A percentile compares a stretch with the other conserved stretches of the same genome.
These are phyloP conservation scores for Rosa multiflora DNA, from an alignment of 306 rosid genomes.

Conservation along the genomic window DNA sequence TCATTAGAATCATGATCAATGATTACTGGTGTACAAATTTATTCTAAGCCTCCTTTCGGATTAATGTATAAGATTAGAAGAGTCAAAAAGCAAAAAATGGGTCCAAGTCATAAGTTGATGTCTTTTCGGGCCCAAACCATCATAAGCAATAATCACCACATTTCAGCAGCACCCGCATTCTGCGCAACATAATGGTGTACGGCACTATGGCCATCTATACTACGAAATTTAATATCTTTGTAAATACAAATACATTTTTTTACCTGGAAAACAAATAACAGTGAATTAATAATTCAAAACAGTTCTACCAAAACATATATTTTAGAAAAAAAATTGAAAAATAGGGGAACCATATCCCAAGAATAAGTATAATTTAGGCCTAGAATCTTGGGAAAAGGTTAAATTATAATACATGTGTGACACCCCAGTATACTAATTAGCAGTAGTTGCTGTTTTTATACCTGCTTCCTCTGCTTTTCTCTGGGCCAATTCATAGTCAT, in stretches of 20 bases:
- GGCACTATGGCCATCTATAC: background rate
- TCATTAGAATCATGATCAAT: conserved; percentile 1
- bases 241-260: background rate
- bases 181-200: background rate
- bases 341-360: background rate
- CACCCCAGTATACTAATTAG: background rate
- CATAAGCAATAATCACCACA: conserved; percentile 11
- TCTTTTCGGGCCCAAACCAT: conserved; percentile 17
- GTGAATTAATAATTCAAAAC: background rate
- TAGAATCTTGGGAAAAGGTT: background rate
- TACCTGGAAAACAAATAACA: background rate
- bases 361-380: background rate
- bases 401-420: background rate
- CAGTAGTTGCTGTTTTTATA: conserved; percentile 14
- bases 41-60: background rate
- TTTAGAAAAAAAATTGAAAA: background rate
- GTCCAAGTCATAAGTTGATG: conserved; percentile 10
- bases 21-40: background rate
- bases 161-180: conserved; percentile 21
- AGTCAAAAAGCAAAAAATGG: conserved; percentile 9
- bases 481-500: conserved; percentile 88
- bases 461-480: conserved; percentile 99
- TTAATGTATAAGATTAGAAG: background rate
- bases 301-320: background rate
- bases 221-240: background rate